A percentile compares a stretch with the other conserved stretches of the same genome.
phyloP scores from a whole-genome alignment of 2,329 filamentous ascomycete species.

The Monilinia fructigena region DNA sequence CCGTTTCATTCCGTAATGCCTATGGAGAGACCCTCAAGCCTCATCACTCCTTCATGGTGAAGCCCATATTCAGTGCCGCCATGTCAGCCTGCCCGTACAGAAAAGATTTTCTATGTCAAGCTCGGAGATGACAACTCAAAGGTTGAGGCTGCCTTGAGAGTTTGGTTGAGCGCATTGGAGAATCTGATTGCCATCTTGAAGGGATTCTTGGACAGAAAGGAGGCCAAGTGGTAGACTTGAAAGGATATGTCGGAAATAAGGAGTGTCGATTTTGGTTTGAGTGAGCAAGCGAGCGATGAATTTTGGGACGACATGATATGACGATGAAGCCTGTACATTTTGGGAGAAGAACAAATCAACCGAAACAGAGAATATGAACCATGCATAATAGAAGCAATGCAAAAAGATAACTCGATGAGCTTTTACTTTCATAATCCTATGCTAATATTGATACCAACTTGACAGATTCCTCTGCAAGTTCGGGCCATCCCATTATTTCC shows the following conservation, averaged over 20 bases:
- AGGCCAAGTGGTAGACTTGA: constrained; percentile 43
- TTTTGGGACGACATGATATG: constrained; percentile 11
- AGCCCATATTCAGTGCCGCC: constrained; percentile 88
- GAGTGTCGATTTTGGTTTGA: neutral
- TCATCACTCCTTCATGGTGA: constrained; percentile 84
- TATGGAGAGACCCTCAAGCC: constrained; percentile 88
- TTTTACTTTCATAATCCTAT: neutral
- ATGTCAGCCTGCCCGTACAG: constrained; percentile 93
- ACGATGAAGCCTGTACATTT: neutral
- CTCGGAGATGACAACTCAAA: constrained; percentile 66
- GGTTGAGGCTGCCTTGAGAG: constrained; percentile 62
- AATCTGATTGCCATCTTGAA: constrained; percentile 76
- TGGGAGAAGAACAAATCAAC: constrained; percentile 1
- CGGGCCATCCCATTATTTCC: neutral
- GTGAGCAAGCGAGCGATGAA: constrained; percentile 11
- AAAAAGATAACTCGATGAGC: neutral
- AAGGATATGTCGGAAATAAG: neutral
- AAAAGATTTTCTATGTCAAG: constrained; percentile 91
- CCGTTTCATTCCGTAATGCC: constrained; percentile 79
- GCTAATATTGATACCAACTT: neutral
- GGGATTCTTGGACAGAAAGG: constrained; percentile 56
- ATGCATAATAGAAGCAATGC: neutral
- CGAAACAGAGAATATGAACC: neutral
- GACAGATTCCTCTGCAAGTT: neutral
- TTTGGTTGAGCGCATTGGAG: constrained; percentile 76